A percentile compares a stretch with the other conserved stretches of the same genome.
Evolutionary conservation across 805 yeast genomes (phyloP).

Genomic region (Candida caryicola): DNA sequence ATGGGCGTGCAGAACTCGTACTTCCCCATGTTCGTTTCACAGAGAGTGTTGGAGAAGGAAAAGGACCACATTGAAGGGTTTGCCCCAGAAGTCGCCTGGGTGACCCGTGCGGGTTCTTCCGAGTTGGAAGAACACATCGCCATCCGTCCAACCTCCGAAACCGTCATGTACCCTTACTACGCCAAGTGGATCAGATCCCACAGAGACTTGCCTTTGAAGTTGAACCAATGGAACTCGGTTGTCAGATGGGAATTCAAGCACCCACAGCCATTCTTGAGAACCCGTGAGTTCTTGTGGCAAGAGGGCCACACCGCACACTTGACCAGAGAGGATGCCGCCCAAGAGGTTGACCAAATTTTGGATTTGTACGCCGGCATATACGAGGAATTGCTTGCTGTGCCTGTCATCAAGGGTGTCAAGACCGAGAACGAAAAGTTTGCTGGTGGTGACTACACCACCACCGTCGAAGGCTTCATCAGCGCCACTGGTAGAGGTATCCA

Average conservation of each 20-base stretch:
- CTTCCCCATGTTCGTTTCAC: conserved; percentile 98
- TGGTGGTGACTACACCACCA: conserved; percentile 94
- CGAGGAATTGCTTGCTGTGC: conserved; percentile 92
- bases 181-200: conserved; percentile 99
- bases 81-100: conserved; percentile 99
- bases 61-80: conserved; percentile 98
- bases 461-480: conserved; percentile 95
- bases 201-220: conserved; percentile 92
- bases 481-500: conserved; percentile 99
- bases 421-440: conserved; percentile 98
- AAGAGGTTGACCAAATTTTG: conserved; percentile 82
- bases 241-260: conserved; percentile 99
- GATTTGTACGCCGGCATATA: conserved; percentile 83
- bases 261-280: conserved; percentile 98
- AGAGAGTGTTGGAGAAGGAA: conserved; percentile 90
- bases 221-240: conserved; percentile 99
- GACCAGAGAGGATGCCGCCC: conserved; percentile 73
- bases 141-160: conserved; percentile 98
- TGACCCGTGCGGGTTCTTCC: conserved; percentile 89
- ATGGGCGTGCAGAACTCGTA: conserved; percentile 93
- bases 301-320: conserved; percentile 99
- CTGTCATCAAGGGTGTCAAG: conserved; percentile 91
- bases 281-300: conserved; percentile 99
- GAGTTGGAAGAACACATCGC: conserved; percentile 98
- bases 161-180: conserved; percentile 99